Evolutionary conservation across 768 basidiomycete species (phyloP).

Genomic region (Boletus pseudo-olivaceus): DNA sequence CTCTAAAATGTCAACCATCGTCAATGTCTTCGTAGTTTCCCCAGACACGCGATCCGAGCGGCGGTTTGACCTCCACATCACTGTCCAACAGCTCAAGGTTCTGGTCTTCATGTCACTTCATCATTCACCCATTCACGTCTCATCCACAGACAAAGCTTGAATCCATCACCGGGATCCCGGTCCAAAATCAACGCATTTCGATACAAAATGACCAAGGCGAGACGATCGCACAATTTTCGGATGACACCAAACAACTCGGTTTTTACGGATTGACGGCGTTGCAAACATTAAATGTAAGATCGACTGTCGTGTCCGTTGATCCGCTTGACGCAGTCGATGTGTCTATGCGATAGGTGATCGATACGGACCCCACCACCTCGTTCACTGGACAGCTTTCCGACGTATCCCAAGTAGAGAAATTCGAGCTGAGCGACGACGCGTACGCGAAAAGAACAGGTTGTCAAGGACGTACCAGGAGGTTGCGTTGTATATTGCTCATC

Average conservation of each 20-base stretch:
- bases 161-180: constrained; percentile 86
- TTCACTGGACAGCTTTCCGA: constrained; percentile 85
- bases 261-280: constrained; percentile 72
- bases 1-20: constrained; percentile 39
- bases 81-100: constrained; percentile 83
- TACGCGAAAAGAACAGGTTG: constrained; percentile 80
- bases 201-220: constrained; percentile 56
- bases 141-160: constrained; percentile 69
- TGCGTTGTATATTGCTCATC: background rate
- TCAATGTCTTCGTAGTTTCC: constrained; percentile 78
- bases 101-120: background rate
- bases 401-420: constrained; percentile 85
- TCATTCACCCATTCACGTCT: background rate
- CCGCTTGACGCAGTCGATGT: background rate
- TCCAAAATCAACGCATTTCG: constrained; percentile 63
- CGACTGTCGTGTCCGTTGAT: background rate
- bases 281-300: constrained; percentile 75
- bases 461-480: background rate
- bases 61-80: constrained; percentile 70
- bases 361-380: constrained; percentile 71
- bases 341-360: constrained; percentile 51
- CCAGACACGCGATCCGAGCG: constrained; percentile 91
- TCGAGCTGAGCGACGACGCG: constrained; percentile 77
- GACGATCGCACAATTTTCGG: constrained; percentile 53
- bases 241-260: constrained; percentile 66